Base-by-base conservation (phyloP, 2,329 filamentous ascomycete genomes). In the Sporothrix phasma region DNA sequence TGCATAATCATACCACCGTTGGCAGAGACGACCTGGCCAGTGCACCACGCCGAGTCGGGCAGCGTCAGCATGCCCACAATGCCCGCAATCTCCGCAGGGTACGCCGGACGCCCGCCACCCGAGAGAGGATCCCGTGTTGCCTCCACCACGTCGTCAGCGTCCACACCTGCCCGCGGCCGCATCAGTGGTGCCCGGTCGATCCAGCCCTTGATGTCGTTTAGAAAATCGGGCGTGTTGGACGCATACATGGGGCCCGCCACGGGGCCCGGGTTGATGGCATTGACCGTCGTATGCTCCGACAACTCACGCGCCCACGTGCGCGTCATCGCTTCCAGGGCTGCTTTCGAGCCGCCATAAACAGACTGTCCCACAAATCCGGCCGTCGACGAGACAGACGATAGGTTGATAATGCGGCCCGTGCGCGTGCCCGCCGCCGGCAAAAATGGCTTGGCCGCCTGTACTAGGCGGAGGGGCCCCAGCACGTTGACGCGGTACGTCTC, bases 401-500 rank as follows among this genome's bases (percentile, higher is more conserved):
- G 74, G 72, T 80, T 83, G 70, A 85, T 76, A 68, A 85, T 78
- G 63, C 78, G 80, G 65, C 75, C 82, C 67, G 79, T 85, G 67
- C 86, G 86, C 68, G 79, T 85, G 67, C 86, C 86, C 75, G 90
- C 88, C 63, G 74, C 76, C 1, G 84, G 90, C 4, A 96, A 81
- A 74, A 88, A 86, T 0, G 85, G 87, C 37, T 85, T 76, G 0
- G 84, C 84, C 5, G 88, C 88, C 75, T 96, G 87, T 29, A 89
- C 84, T 15, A 96, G 79, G 1, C 96, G 81, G 24, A 96, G 76
- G 1, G 91, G 91, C 0, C 89, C 91, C 10, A 90, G 82, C 24
- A 95, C 91, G 72, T 96, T 96, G 76, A 94, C 82, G 64, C 83
- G 82, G 77, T 90, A 95, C 64, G 88, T 85, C 69, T 81, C 78